Conservation (phyloP, 768 basidiomycete genomes). For the Leccinellum albellum region DNA sequence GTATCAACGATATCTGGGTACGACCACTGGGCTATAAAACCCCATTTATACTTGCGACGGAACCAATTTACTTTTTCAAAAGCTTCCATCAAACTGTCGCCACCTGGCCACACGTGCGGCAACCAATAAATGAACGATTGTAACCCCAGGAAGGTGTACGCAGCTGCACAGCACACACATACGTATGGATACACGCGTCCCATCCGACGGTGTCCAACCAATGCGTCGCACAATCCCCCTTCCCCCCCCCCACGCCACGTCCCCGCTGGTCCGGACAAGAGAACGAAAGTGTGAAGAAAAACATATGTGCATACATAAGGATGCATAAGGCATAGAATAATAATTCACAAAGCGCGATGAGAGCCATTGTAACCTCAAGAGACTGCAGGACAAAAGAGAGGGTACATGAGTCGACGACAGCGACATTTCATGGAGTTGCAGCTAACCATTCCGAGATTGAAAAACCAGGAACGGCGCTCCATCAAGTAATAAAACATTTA, state of each 20-base stretch:
- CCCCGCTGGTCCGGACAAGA: background rate
- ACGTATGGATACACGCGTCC: background rate
- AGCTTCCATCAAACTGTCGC: too few species aligned
- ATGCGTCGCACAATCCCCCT: background rate
- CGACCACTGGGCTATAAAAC: too few species aligned
- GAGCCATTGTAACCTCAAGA: background rate
- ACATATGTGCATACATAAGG: background rate
- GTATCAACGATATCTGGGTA: too few species aligned
- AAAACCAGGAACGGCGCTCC: constrained; percentile 10
- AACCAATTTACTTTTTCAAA: too few species aligned
- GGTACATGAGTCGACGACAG: constrained; percentile 6
- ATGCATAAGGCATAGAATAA: background rate
- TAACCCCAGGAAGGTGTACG: background rate
- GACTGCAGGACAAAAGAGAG: background rate
- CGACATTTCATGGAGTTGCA: constrained; percentile 1
- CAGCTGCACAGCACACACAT: background rate
- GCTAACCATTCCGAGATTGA: background rate
- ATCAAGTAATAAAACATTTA: constrained; percentile 15
- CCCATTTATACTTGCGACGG: too few species aligned
- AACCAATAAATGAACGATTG: background rate
- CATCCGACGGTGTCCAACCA: background rate
- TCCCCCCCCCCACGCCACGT: background rate
- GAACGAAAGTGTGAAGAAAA: background rate
- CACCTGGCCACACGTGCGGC: too few species aligned
- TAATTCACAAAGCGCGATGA: background rate